phyloP scores from a whole-genome alignment of 2,329 filamentous ascomycete species.

The Pyrenochaeta sp. region DNA sequence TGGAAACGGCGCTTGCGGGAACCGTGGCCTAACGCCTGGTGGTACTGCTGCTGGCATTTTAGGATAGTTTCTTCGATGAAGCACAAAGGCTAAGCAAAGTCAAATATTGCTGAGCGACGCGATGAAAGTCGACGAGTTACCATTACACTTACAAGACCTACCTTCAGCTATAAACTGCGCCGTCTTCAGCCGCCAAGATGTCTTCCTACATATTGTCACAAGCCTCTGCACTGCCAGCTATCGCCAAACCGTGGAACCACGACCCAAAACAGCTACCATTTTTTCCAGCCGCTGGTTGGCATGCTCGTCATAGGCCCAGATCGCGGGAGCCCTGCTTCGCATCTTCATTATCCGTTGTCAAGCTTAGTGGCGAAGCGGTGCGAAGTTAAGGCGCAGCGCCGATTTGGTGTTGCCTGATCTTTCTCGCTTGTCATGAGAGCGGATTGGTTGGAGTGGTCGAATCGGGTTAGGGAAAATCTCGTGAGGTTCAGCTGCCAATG shows the following conservation, averaged over 20 bases:
- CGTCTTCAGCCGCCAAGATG: neutral
- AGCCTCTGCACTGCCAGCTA: neutral
- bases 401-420: neutral
- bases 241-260: neutral
- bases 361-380: neutral
- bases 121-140: neutral
- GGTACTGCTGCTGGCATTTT: conserved; percentile 11
- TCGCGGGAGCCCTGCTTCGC: neutral
- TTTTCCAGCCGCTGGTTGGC: neutral
- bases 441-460: neutral
- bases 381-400: neutral
- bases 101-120: neutral
- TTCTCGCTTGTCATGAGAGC: neutral
- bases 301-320: neutral
- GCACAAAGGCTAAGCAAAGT: too few relatives aligned
- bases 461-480: neutral
- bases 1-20: conserved; percentile 10
- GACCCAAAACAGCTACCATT: neutral
- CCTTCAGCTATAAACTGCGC: neutral
- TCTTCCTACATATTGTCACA: neutral
- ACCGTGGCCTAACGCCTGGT: conserved; percentile 6
- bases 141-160: too few relatives aligned
- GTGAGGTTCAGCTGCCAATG: conserved; percentile 2
- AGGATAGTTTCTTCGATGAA: too few relatives aligned
- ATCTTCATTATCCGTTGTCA: neutral